phyloP scores from a whole-genome alignment of 352 stramenopile genomes.

The Globisporangium middletonii region DNA sequence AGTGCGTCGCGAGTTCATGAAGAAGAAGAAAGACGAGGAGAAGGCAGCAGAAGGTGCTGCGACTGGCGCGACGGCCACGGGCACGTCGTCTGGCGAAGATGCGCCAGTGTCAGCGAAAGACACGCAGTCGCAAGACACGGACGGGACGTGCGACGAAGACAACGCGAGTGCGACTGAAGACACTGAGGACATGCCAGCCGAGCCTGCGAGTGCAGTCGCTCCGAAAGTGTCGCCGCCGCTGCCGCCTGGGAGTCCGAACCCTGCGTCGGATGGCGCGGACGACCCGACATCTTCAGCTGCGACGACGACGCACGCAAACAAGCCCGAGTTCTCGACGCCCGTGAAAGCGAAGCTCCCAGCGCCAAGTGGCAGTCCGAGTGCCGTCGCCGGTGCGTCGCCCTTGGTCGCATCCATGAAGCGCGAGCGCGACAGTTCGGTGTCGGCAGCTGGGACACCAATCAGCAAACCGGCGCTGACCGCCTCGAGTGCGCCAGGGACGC shows the following conservation, averaged over 20 bases:
- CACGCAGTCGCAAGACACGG: conserved; percentile 49
- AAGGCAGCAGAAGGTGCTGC: conserved; percentile 43
- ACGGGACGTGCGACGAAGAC: conserved; percentile 35
- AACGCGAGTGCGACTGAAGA: conserved; percentile 40
- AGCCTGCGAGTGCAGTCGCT: not conserved
- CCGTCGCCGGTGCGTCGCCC: conserved; percentile 5
- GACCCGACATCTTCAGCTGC: conserved; percentile 6
- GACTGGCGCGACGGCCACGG: conserved; percentile 18
- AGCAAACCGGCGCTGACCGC: conserved; percentile 9
- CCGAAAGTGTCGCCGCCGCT: not conserved
- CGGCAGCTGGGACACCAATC: conserved; percentile 14
- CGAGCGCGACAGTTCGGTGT: conserved; percentile 25
- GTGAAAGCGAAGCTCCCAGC: conserved; percentile 5
- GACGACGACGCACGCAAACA: conserved; percentile 27
- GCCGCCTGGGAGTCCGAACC: conserved; percentile 28
- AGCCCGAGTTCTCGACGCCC: conserved; percentile 10
- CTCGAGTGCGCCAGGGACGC: conserved; percentile 14
- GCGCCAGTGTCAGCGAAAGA: conserved; percentile 27
- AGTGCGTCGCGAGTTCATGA: conserved; percentile 67
- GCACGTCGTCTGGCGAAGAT: conserved; percentile 39
- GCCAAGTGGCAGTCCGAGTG: not conserved
- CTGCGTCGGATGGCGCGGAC: conserved; percentile 27
- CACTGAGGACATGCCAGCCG: conserved; percentile 7
- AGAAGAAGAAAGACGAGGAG: conserved; percentile 86
- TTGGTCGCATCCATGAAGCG: conserved; percentile 32